Evolutionary conservation across 169 alveolate genomes (phyloP).

Genomic region (Nephromyces sp.): DNA sequence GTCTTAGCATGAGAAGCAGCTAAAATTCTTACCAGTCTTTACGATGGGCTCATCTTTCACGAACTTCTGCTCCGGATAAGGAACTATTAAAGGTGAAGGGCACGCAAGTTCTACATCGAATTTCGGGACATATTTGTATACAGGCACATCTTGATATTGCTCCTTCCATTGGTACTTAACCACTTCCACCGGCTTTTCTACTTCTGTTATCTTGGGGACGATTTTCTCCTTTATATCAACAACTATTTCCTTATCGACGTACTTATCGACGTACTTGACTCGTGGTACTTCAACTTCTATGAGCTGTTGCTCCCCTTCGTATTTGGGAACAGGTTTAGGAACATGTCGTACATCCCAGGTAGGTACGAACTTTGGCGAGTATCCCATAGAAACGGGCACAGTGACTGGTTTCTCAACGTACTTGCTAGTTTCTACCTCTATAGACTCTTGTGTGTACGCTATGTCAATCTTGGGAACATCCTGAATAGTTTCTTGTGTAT

Average conservation of each 20-base stretch:
- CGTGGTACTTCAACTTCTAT: constrained; percentile 66
- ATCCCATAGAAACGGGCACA: constrained; percentile 61
- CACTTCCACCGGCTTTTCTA: constrained; percentile 63
- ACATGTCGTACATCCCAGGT: constrained; percentile 70
- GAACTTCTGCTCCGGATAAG: constrained; percentile 55
- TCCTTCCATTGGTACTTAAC: constrained; percentile 68
- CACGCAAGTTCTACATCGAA: constrained; percentile 69
- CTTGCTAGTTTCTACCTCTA: constrained; percentile 50
- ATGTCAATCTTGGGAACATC: constrained; percentile 65
- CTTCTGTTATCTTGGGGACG: constrained; percentile 63
- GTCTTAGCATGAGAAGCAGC: too few relatives aligned
- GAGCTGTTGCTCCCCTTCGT: constrained; percentile 65
- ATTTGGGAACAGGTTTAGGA: constrained; percentile 65
- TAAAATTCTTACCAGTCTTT: too few relatives aligned
- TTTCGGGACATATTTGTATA: constrained; percentile 65
- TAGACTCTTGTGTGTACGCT: constrained; percentile 51
- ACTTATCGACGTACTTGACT: constrained; percentile 60
- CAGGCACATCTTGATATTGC: constrained; percentile 67
- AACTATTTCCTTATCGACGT: constrained; percentile 64
- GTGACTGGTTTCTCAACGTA: constrained; percentile 56
- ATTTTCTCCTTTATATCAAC: constrained; percentile 68
- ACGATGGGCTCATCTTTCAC: constrained; percentile 41
- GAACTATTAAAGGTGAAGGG: constrained; percentile 69
- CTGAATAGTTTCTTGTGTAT: constrained; percentile 61
- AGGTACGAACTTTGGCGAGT: constrained; percentile 62